Evolutionary conservation across 176 grass and related monocot genomes (phyloP), one percentile per base, ranked within the genome.

Genomic region (Juncus effusus): DNA sequence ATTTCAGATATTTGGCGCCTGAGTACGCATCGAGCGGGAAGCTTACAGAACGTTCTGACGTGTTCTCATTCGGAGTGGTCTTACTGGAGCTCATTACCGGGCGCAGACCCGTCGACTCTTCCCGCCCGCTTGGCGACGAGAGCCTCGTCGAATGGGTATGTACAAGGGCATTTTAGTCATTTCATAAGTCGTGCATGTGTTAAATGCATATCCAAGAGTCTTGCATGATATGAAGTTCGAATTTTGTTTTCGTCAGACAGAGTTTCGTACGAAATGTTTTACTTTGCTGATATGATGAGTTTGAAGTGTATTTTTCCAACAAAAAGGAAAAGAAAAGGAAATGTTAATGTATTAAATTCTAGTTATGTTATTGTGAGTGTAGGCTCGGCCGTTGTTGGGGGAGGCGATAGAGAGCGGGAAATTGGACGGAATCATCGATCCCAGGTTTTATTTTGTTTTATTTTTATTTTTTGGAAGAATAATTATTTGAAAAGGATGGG

Each of bases 131-230:
- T 50, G 92, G 87, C 2, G 80, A 88, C 36, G 92, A 88, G 77
- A 91, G 92, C 71, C 87, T 96, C 38, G 87, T 96, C 11, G 92
- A 91, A 73, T 91, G 93, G 93, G 93, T 96, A 56, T 85, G 81
- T 68, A 28, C 40, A 28, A 38, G 16, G 3, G n/a, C 40, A 42
- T 4, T 5, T 37, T 53, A 16, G n/a, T 67, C 53, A 4, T 50
- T 51, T 50, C 63, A 47, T 65, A n/a, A n/a, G n/a, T n/a, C n/a
- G n/a, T 8, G 50, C 50, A 10, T 49, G 6, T 28, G 36, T 19
- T 19, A 35, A 36, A 66, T 36, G 5, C 14, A n/a, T n/a, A n/a
- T n/a, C n/a, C n/a, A n/a, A n/a, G n/a, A n/a, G n/a, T n/a, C n/a
- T n/a, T n/a, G n/a, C n/a, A n/a, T n/a, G n/a, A n/a, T n/a, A n/a